Conservation (phyloP, 441 rosid species). For the Syzygium malaccense region DNA sequence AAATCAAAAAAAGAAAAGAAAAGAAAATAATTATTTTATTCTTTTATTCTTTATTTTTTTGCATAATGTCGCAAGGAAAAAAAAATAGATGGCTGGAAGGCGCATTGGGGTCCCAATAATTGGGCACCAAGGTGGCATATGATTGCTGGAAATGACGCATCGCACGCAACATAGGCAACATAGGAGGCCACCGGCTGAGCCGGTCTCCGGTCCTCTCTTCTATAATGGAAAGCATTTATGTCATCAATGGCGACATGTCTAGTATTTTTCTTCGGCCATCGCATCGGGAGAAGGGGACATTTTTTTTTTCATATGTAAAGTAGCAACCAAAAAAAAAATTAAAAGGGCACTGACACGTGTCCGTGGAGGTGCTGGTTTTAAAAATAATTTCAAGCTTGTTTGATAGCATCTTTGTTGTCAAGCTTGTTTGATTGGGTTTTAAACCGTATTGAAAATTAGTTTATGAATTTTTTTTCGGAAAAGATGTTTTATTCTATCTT, state of each 20-base stretch:
- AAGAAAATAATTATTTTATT: not conserved
- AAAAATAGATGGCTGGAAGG: not conserved
- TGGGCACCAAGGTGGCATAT: slow-evolving; percentile 13
- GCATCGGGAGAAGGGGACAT: no score
- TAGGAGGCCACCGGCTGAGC: not conserved
- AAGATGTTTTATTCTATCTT: not conserved
- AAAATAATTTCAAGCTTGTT: not conserved
- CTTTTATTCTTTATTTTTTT: not conserved
- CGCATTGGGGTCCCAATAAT: slow-evolving; percentile 18
- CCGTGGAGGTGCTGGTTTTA: not conserved
- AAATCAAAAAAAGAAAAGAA: not conserved
- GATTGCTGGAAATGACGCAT: slow-evolving; percentile 3
- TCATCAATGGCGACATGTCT: not conserved
- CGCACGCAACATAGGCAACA: not conserved
- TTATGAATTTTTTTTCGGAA: not conserved
- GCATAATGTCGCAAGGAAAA: not conserved
- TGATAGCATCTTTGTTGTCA: not conserved
- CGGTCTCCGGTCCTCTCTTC: not conserved
- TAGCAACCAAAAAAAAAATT: no score
- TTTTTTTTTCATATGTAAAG: not conserved
- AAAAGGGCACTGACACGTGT: not conserved
- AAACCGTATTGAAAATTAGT: no score
- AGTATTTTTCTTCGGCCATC: not conserved
- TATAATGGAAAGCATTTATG: not conserved
- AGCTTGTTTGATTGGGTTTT: not conserved